Conservation (phyloP, 768 basidiomycete species). For the Lactarius trivialis region DNA sequence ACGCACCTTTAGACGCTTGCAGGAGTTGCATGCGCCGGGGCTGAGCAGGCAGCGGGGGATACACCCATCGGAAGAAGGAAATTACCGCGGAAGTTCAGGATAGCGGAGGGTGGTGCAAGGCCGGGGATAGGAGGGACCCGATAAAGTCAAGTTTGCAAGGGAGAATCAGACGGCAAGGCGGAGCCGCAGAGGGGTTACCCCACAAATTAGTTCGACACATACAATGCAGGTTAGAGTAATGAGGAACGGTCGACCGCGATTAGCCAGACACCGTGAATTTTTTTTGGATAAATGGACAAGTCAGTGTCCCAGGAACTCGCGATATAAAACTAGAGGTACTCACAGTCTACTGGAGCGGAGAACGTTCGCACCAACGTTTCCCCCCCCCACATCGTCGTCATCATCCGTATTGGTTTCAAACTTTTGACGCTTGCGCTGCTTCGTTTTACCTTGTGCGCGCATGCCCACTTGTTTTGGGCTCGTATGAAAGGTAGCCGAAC, state of each 20-base stretch:
- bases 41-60: slow-evolving; percentile 32
- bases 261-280: background rate
- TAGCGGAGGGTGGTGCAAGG: slow-evolving; percentile 3
- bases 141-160: background rate
- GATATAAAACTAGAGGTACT: background rate
- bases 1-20: slow-evolving; percentile 82
- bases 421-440: slow-evolving; percentile 9
- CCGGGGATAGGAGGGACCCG: slow-evolving; percentile 9
- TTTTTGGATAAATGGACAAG: background rate
- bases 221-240: background rate
- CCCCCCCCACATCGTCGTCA: background rate
- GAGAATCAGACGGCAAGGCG: background rate
- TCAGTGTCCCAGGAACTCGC: background rate
- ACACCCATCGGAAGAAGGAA: background rate
- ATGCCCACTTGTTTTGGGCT: background rate
- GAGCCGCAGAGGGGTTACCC: background rate
- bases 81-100: slow-evolving; percentile 1
- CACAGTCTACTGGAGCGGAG: slow-evolving; percentile 16
- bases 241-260: background rate
- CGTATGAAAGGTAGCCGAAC: background rate
- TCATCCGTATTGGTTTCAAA: slow-evolving; percentile 11
- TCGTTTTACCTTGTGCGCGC: background rate
- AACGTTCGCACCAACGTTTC: background rate
- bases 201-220: slow-evolving; percentile 4
- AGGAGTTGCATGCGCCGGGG: slow-evolving; percentile 77